Evolutionary conservation across 768 basidiomycete species (phyloP).

Genomic region (Mycena vitilis): DNA sequence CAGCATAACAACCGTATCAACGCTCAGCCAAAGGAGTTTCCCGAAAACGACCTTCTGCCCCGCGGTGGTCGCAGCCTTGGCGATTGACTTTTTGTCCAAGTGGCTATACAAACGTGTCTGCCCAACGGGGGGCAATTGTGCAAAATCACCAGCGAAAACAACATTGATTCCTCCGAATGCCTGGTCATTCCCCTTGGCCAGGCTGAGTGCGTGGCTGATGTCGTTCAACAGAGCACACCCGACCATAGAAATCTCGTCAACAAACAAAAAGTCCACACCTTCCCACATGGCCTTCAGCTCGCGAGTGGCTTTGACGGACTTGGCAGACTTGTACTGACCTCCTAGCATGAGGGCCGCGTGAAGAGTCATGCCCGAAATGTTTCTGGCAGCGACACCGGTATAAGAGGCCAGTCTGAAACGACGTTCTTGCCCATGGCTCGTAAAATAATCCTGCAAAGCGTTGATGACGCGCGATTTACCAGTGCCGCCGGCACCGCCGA

Average conservation of each 20-base stretch:
- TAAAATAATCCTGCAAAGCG: constrained; percentile 38
- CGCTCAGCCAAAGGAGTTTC: constrained; percentile 24
- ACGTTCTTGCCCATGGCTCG: constrained; percentile 25
- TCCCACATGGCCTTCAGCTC: constrained; percentile 49
- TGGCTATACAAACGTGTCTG: constrained; percentile 29
- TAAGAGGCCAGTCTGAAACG: constrained; percentile 46
- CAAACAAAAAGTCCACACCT: constrained; percentile 51
- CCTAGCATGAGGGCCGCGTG: constrained; percentile 46
- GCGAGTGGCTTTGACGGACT: neutral
- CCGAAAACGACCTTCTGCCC: constrained; percentile 25
- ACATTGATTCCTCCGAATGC: constrained; percentile 55
- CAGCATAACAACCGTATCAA: constrained; percentile 28
- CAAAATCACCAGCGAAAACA: constrained; percentile 58
- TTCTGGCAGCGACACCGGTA: constrained; percentile 53
- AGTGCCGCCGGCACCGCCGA: constrained; percentile 45
- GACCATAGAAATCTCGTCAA: constrained; percentile 56
- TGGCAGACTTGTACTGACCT: constrained; percentile 5
- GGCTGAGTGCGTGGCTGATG: constrained; percentile 47
- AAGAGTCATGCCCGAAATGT: constrained; percentile 53
- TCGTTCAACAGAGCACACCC: constrained; percentile 45
- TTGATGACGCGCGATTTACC: constrained; percentile 43
- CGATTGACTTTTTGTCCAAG: neutral
- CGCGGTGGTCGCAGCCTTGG: neutral
- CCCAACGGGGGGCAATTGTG: constrained; percentile 53
- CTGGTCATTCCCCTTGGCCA: constrained; percentile 43